Evolutionary conservation across 1,139 yeast genomes (phyloP), one percentile per base, ranked within the genome.

Genomic region (Yamadazyma mexicana): DNA sequence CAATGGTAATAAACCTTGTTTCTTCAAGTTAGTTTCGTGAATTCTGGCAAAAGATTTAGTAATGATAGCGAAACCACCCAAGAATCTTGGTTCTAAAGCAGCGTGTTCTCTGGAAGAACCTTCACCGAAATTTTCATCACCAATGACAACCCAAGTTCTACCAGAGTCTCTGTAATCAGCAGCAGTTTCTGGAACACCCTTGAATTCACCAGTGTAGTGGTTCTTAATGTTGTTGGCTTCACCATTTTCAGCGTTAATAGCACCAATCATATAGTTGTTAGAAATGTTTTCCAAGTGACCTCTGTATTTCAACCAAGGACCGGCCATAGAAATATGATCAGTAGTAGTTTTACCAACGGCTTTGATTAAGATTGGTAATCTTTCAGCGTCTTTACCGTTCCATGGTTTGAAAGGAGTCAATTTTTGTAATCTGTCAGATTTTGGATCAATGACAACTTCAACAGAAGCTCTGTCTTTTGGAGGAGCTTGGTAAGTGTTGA

Each of bases 101-200:
- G 98, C 98, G 70, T 92, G 98, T 77, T 92, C 98, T 83, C 98
- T 89, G 59, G 98, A 91, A 47, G 98, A 92, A 77, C 98, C 98
- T 78, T 92, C 98, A 80, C 98, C 98, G 62, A 89, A 87, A 79
- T 92, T 92, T 74, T 92, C 97, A 68, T 89, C 98, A 75, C 98
- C 98, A 65, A 92, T 81, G 53, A 92, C 98, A 71, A 91, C 97
- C 98, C 98, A 92, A 63, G 75, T 81, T 65, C 83, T 75, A 61
- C 95, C 95, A 56, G 82, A 71, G 66, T 88, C 96, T 77, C 97
- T 87, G 91, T 89, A 92, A 65, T 81, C 87, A 66, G 79, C 84
- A 59, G 95, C 98, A 58, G 94, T 87, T 66, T 88, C 95, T 75
- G 98, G 98, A 61, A 92, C 96, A 75, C 96, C 95, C 62, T 75